phyloP scores from a whole-genome alignment of 2,329 filamentous ascomycete species.

The Graphilbum sp. region DNA sequence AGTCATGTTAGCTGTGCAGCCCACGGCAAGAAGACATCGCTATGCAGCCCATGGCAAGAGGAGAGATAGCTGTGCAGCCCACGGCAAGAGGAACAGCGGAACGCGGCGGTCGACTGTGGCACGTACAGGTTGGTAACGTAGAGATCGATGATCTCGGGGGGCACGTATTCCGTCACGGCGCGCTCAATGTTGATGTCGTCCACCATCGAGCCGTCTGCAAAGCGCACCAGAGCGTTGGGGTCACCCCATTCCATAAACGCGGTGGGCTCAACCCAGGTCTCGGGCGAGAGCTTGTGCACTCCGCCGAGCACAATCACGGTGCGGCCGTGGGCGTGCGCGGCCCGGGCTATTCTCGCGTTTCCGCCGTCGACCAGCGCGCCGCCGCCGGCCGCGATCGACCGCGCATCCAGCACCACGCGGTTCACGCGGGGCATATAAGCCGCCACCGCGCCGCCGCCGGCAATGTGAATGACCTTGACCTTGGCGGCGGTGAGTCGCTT shows the following conservation, averaged over 20 bases:
- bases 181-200: conserved; percentile 63
- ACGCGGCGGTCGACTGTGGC: not conserved
- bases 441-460: conserved; percentile 69
- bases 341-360: conserved; percentile 67
- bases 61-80: not conserved
- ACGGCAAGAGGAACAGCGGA: too few species aligned
- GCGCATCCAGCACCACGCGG: conserved; percentile 83
- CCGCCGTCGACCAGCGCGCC: conserved; percentile 72
- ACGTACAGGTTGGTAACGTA: conserved; percentile 65
- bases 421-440: conserved; percentile 91
- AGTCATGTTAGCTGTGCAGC: not conserved
- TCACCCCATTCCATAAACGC: conserved; percentile 76
- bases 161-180: conserved; percentile 69
- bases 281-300: conserved; percentile 85
- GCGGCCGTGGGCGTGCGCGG: conserved; percentile 65
- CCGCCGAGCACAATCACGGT: conserved; percentile 81
- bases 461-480: conserved; percentile 70
- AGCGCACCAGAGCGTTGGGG: conserved; percentile 58
- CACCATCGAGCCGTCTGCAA: conserved; percentile 64
- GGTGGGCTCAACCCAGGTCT: conserved; percentile 71
- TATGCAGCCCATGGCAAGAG: too few species aligned
- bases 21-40: too few species aligned
- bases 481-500: conserved; percentile 67
- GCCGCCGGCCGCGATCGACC: conserved; percentile 77
- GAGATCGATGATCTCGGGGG: conserved; percentile 56